Percentiles rank a stretch among this genome's conserved stretches.
phyloP scores from a whole-genome alignment of 2,329 filamentous ascomycete genomes.

The Calonectria pseudoturangicola region DNA sequence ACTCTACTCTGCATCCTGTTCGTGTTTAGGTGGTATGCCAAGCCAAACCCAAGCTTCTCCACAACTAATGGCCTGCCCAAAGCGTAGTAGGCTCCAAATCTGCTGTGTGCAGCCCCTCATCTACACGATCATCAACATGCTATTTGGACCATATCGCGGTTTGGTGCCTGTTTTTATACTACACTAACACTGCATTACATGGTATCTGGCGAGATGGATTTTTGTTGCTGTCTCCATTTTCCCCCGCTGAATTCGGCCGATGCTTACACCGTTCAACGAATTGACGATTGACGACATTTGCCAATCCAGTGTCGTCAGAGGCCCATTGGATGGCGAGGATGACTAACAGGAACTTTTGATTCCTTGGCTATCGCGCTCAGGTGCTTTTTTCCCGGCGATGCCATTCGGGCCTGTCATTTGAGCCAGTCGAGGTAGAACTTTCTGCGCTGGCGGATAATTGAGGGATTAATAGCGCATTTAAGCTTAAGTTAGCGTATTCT shows the following conservation, averaged over 20 bases:
- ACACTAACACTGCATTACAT: not conserved
- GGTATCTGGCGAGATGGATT: not conserved
- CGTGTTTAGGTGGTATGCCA: slow-evolving; percentile 46
- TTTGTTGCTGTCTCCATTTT: not conserved
- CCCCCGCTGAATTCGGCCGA: not conserved
- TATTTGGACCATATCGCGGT: not conserved
- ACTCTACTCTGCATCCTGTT: slow-evolving; percentile 33
- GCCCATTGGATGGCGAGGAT: slow-evolving; percentile 5
- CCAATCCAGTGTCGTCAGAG: not conserved
- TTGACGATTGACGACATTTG: not conserved
- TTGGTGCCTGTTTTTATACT: not conserved
- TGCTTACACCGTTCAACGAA: not conserved
- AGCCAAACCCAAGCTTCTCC: slow-evolving; percentile 46
- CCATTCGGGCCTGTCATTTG: not conserved
- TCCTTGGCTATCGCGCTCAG: slow-evolving; percentile 26
- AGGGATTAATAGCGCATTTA: slow-evolving; percentile 24
- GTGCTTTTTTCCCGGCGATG: slow-evolving; percentile 16
- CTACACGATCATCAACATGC: not conserved
- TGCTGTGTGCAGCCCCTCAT: slow-evolving; percentile 9
- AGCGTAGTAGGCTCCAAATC: slow-evolving; percentile 38
- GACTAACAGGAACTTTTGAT: slow-evolving; percentile 33
- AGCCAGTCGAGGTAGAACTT: not conserved
- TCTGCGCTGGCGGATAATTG: not conserved
- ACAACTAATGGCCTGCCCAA: slow-evolving; percentile 48
- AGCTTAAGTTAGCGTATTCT: slow-evolving; percentile 10